phyloP scores from a whole-genome alignment of 2,329 filamentous ascomycete species.

The Penicillium sp. region DNA sequence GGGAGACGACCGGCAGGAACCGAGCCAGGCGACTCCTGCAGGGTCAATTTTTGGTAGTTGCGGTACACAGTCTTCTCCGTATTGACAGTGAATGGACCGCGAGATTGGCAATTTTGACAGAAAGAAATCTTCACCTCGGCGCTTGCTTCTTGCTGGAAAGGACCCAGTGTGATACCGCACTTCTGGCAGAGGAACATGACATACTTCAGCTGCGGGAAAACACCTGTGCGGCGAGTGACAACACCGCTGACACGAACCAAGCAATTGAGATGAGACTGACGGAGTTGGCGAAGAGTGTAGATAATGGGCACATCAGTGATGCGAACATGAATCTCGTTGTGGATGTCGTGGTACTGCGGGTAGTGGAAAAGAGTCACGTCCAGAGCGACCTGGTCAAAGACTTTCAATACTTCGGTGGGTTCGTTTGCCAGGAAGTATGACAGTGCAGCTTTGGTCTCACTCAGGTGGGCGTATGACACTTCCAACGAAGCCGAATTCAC shows the following conservation, averaged over 20 bases:
- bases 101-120: slow-evolving; percentile 93
- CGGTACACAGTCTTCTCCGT: slow-evolving; percentile 97
- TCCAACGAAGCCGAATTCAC: slow-evolving; percentile 94
- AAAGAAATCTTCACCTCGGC: slow-evolving; percentile 93
- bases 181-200: slow-evolving; percentile 97
- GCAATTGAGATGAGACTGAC: slow-evolving; percentile 93
- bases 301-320: slow-evolving; percentile 91
- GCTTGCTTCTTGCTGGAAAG: slow-evolving; percentile 95
- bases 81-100: slow-evolving; percentile 90
- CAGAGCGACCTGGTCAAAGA: slow-evolving; percentile 95
- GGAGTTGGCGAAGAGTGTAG: slow-evolving; percentile 89
- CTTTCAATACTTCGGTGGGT: slow-evolving; percentile 86
- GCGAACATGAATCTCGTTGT: slow-evolving; percentile 94
- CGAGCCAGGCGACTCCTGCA: slow-evolving; percentile 94
- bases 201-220: slow-evolving; percentile 97
- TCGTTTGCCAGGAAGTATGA: slow-evolving; percentile 96
- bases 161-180: slow-evolving; percentile 83
- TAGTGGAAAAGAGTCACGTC: slow-evolving; percentile 94
- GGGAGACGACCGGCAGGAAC: slow-evolving; percentile 93
- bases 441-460: slow-evolving; percentile 82
- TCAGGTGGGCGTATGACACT: slow-evolving; percentile 89
- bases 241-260: slow-evolving; percentile 91
- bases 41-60: slow-evolving; percentile 95
- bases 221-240: slow-evolving; percentile 86
- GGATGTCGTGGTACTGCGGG: slow-evolving; percentile 94